Evolutionary conservation across 768 basidiomycete genomes (phyloP).

Genomic region (Russula sp.): DNA sequence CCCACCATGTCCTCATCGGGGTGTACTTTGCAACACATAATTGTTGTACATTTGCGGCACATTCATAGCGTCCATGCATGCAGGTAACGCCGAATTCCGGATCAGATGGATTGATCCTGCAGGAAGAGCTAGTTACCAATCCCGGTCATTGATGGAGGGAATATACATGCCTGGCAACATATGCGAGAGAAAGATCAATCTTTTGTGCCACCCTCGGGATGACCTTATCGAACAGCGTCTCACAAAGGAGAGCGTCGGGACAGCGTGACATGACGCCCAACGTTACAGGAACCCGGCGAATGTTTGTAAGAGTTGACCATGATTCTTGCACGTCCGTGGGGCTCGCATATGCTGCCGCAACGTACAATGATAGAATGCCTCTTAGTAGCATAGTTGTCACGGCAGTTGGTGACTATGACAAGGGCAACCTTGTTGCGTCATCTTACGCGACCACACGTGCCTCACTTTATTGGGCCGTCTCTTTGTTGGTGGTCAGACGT

Average conservation of each 20-base stretch:
- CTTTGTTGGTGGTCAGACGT: background rate
- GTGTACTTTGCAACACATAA: slow-evolving; percentile 69
- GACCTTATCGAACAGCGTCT: slow-evolving; percentile 69
- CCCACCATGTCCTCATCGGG: slow-evolving; percentile 63
- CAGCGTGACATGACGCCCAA: slow-evolving; percentile 66
- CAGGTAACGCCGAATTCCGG: slow-evolving; percentile 75
- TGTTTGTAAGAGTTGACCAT: slow-evolving; percentile 7
- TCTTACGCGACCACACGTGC: slow-evolving; percentile 11
- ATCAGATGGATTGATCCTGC: slow-evolving; percentile 58
- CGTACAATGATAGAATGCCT: background rate
- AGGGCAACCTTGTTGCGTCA: slow-evolving; percentile 4
- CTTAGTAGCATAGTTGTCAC: background rate
- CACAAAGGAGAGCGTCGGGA: slow-evolving; percentile 81
- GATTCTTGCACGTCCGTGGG: slow-evolving; percentile 8
- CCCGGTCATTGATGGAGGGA: background rate
- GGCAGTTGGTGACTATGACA: background rate
- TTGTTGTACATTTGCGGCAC: slow-evolving; percentile 85
- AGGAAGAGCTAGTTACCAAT: background rate
- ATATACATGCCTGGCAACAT: slow-evolving; percentile 64
- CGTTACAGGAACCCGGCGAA: slow-evolving; percentile 44
- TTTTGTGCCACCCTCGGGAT: slow-evolving; percentile 55
- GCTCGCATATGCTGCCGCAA: background rate
- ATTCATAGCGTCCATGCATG: slow-evolving; percentile 76
- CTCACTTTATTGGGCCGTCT: background rate
- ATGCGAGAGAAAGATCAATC: slow-evolving; percentile 63